Evolutionary conservation across 2,329 filamentous ascomycete species (phyloP), one percentile per base, ranked within the genome.

Genomic region (Aspergillus proliferans): DNA sequence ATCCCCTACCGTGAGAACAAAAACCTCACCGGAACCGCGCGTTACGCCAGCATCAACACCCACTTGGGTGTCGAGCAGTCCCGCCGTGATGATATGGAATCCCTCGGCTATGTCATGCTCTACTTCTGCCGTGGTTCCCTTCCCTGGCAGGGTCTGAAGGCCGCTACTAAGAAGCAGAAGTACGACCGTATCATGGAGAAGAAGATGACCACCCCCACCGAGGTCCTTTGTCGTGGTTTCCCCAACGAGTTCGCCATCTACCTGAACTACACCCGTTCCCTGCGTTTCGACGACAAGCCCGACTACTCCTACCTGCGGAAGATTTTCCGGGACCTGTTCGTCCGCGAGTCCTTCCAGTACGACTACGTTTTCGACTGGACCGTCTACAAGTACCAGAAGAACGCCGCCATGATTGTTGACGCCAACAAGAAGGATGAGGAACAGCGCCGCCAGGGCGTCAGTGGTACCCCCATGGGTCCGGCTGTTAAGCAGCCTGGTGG

Each of bases 151-250:
- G 93, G 93, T 49, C 81, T 96, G 48, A 96, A 96, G 83, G 92
- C 92, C 77, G 92, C 92, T 62, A 96, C 91, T 59, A 96, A 96
- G 85, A 96, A 96, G 85, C 92, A 97, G 79, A 98, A 98, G 80
- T 97, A 98, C 70, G 93, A 98, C 76, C 85, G 92, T 58, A 98
- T 98, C 77, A 97, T 97, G 92, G 93, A 98, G 82, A 98, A 98
- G 86, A 98, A 98, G 88, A 97, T 97, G 93, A 98, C 93, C 12
- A 98, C 93, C 3, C 91, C 93, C 7, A 97, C 92, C 62, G 92
- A 98, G 76, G 91, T 96, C 44, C 88, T 98, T 45, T 98, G 93
- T 85, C 90, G 92, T 71, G 93, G 93, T 60, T 97, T 98, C 80
- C 93, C 93, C 63, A 96, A 97, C 73, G 93, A 98, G 77, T 98